Evolutionary conservation across 2,329 filamentous ascomycete genomes (phyloP).

Genomic region (Fusarium oligoseptatum): DNA sequence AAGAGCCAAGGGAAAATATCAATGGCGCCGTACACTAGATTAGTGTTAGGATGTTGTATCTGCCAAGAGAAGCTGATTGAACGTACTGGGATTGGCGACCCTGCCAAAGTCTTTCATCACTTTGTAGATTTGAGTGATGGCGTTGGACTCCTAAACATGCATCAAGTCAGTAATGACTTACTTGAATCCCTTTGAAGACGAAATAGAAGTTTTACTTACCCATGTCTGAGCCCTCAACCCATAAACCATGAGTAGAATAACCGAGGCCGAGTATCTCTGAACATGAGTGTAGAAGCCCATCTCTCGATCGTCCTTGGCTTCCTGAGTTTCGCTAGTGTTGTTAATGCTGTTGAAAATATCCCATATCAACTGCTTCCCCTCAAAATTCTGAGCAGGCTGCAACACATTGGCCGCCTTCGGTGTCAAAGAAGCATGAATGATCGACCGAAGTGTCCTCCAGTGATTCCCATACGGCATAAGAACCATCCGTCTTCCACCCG

Average conservation of each 20-base stretch:
- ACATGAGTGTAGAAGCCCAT: background rate
- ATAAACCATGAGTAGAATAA: background rate
- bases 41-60: background rate
- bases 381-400: background rate
- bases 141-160: background rate
- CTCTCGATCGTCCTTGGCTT: background rate
- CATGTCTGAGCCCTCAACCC: background rate
- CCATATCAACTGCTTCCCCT: background rate
- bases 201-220: background rate
- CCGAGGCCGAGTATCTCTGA: background rate
- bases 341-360: background rate
- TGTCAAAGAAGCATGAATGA: background rate
- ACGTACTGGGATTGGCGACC: background rate
- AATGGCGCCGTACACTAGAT: background rate
- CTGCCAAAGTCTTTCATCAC: background rate
- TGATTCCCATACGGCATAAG: background rate
- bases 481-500: background rate
- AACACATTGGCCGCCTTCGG: background rate
- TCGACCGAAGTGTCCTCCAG: background rate
- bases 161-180: too few relatives aligned
- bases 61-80: background rate
- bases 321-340: background rate
- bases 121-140: background rate
- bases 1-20: background rate
- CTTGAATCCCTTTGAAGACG: too few relatives aligned